phyloP scores from a whole-genome alignment of 2,329 filamentous ascomycete species.

The Botryosphaeria dothidea region DNA sequence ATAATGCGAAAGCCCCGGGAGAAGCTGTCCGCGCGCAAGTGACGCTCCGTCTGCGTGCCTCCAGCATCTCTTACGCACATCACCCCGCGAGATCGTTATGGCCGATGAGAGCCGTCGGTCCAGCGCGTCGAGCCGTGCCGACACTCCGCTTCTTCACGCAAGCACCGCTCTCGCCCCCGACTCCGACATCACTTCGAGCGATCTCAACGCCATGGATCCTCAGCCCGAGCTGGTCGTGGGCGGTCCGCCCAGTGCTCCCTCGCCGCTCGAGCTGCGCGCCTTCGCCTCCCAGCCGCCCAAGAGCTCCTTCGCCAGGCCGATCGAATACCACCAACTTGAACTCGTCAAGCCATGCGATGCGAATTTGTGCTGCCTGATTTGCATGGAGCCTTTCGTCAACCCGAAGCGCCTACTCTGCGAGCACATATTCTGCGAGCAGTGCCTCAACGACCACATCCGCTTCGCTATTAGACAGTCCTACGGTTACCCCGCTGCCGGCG shows the following conservation, averaged over 20 bases:
- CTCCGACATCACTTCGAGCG: slow-evolving; percentile 22
- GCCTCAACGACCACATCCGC: slow-evolving; percentile 46
- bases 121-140: slow-evolving; percentile 34
- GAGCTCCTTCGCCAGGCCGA: slow-evolving; percentile 35
- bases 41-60: not conserved
- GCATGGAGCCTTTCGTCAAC: slow-evolving; percentile 62
- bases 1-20: slow-evolving; percentile 11
- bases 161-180: slow-evolving; percentile 20
- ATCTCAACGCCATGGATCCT: slow-evolving; percentile 26
- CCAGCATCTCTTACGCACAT: not conserved
- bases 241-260: slow-evolving; percentile 39
- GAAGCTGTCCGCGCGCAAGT: not conserved
- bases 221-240: slow-evolving; percentile 32
- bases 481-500: slow-evolving; percentile 21
- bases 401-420: slow-evolving; percentile 62
- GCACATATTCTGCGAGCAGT: slow-evolving; percentile 64
- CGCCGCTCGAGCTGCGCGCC: slow-evolving; percentile 39
- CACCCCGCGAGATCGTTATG: slow-evolving; percentile 26
- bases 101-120: slow-evolving; percentile 36
- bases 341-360: slow-evolving; percentile 58
- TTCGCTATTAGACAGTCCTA: not conserved
- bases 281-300: slow-evolving; percentile 39
- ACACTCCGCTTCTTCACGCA: slow-evolving; percentile 23
- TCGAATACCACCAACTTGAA: slow-evolving; percentile 61
- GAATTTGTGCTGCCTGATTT: slow-evolving; percentile 66